A percentile compares a stretch with the other conserved stretches of the same genome.
Conservation (phyloP, 2,329 filamentous ascomycete species). For the Catunica adiposa region DNA sequence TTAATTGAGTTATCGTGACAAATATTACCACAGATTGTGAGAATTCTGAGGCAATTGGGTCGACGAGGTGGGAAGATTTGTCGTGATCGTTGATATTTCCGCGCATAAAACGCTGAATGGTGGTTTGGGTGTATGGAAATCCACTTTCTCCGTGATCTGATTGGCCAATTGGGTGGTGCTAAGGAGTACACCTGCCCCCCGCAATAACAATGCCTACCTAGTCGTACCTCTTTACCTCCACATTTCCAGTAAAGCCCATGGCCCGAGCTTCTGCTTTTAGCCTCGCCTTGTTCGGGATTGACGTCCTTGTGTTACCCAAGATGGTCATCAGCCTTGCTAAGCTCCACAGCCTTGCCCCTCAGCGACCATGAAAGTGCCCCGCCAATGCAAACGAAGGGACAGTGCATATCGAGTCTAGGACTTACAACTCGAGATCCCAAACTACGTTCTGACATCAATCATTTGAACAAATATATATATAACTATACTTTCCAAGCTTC, state of each 20-base stretch:
- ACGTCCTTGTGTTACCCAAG: background rate
- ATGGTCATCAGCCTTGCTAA: conserved; percentile 8
- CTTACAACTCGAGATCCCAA: background rate
- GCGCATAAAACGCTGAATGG: background rate
- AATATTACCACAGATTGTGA: background rate
- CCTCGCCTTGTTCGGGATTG: background rate
- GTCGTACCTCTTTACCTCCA: conserved; percentile 11
- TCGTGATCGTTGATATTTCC: background rate
- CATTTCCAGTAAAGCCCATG: background rate
- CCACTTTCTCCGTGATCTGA: conserved; percentile 19
- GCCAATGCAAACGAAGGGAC: background rate
- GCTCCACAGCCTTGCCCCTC: conserved; percentile 12
- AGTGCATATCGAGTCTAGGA: no score
- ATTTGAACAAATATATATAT: no score
- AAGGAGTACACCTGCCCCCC: conserved; percentile 9
- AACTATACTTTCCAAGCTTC: no score
- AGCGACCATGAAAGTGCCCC: background rate
- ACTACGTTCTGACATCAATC: background rate
- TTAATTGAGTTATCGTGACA: no score
- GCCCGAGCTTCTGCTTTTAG: conserved; percentile 5
- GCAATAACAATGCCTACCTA: conserved; percentile 1
- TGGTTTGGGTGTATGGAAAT: conserved; percentile 16
- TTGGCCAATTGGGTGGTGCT: conserved; percentile 24
- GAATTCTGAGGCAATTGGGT: background rate
- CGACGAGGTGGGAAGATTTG: background rate